Evolutionary conservation across 768 basidiomycete species (phyloP).

Genomic region (Galerina marginata): DNA sequence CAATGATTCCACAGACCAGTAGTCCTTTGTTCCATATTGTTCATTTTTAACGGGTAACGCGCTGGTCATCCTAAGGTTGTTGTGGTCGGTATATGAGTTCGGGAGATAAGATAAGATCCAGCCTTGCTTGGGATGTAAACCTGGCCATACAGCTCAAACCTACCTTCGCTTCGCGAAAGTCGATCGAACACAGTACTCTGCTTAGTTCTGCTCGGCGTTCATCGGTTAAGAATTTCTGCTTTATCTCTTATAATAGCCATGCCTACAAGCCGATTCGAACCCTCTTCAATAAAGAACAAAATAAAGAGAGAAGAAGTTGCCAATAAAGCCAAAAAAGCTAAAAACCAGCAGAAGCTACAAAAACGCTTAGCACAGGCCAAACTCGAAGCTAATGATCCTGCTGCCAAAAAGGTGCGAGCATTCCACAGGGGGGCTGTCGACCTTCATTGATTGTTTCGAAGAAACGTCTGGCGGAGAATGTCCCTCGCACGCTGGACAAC

Average conservation of each 20-base stretch:
- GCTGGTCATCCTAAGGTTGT: constrained; percentile 20
- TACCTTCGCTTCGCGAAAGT: too few species aligned
- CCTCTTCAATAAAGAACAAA: constrained; percentile 85
- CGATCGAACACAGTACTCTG: too few species aligned
- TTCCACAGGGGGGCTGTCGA: background rate
- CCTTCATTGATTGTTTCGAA: constrained; percentile 31
- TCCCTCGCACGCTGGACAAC: constrained; percentile 93
- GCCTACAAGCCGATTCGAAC: constrained; percentile 62
- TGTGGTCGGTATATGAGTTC: constrained; percentile 1
- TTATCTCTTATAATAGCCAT: constrained; percentile 36
- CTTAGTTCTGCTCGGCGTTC: background rate
- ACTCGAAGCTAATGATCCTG: constrained; percentile 75
- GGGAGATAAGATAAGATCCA: constrained; percentile 2
- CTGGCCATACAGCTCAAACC: too few species aligned
- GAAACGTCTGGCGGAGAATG: constrained; percentile 85
- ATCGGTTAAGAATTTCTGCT: background rate
- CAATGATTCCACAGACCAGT: constrained; percentile 55
- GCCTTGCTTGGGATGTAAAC: too few species aligned
- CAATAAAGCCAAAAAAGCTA: constrained; percentile 75
- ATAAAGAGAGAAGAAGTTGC: constrained; percentile 82
- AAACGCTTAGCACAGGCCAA: constrained; percentile 79
- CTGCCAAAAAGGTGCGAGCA: constrained; percentile 71
- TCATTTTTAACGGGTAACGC: constrained; percentile 66
- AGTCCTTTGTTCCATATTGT: constrained; percentile 69
- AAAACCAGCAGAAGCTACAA: constrained; percentile 81